Evolutionary conservation across 345 rosid genomes (phyloP).

Genomic region (Passiflora organensis): DNA sequence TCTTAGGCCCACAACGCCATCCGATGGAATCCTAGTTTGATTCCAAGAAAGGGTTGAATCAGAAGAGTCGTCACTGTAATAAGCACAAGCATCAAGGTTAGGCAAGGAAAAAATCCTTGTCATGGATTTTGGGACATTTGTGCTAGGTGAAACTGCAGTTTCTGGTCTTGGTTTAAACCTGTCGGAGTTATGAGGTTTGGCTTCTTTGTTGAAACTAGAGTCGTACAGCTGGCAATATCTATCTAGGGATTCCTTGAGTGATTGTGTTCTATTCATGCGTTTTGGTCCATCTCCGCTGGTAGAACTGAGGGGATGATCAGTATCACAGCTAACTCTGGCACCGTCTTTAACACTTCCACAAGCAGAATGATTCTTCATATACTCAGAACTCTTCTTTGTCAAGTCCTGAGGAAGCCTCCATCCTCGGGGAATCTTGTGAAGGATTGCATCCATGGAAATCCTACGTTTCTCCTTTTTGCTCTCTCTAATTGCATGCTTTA

Average conservation of each 20-base stretch:
- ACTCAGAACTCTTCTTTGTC: slow-evolving; percentile 31
- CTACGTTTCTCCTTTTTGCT: slow-evolving; percentile 59
- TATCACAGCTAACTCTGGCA: slow-evolving; percentile 12
- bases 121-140: slow-evolving; percentile 27
- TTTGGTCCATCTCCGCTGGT: slow-evolving; percentile 6
- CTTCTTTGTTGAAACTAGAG: slow-evolving; percentile 39
- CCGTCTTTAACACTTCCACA: slow-evolving; percentile 15
- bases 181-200: slow-evolving; percentile 30
- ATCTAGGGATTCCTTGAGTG: slow-evolving; percentile 53
- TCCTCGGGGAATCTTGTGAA: slow-evolving; percentile 70
- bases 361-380: slow-evolving; percentile 23
- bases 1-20: slow-evolving; percentile 11
- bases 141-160: slow-evolving; percentile 21
- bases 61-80: slow-evolving; percentile 18
- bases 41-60: slow-evolving; percentile 18
- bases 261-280: slow-evolving; percentile 42
- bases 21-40: slow-evolving; percentile 6
- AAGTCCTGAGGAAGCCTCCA: slow-evolving; percentile 48
- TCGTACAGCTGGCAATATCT: slow-evolving; percentile 61
- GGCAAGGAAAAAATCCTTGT: slow-evolving; percentile 62
- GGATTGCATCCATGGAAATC: slow-evolving; percentile 73
- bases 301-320: slow-evolving; percentile 7
- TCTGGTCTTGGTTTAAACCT: slow-evolving; percentile 23
- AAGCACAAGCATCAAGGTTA: slow-evolving; percentile 37
- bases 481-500: slow-evolving; percentile 51